These are phyloP conservation scores for Orychophragmus violaceus DNA, from an alignment of 345 rosid genomes.

Conservation along the genomic window DNA sequence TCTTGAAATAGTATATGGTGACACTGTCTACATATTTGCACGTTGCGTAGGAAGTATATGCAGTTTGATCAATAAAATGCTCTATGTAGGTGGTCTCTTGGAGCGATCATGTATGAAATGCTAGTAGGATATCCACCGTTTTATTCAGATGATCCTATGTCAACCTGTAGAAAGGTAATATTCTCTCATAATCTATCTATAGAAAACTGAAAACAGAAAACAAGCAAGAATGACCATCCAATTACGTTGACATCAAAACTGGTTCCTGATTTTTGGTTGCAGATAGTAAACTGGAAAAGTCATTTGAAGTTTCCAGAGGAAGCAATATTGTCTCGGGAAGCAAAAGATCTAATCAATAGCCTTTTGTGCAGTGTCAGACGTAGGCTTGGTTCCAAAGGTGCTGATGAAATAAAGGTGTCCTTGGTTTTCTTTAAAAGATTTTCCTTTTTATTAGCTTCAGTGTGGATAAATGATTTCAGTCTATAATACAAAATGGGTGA, in stretches of 20 bases:
- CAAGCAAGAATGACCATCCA: background rate
- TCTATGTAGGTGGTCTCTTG: conserved; percentile 93
- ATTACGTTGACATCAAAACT: background rate
- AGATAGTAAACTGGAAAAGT: conserved; percentile 96
- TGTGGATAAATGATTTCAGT: background rate
- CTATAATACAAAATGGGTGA: background rate
- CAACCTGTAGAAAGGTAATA: conserved; percentile 87
- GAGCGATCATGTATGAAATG: conserved; percentile 98
- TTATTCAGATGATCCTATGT: conserved; percentile 97
- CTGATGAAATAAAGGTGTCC: conserved; percentile 91
- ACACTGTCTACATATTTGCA: background rate
- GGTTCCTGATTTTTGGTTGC: conserved; percentile 15
- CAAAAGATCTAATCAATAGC: conserved; percentile 72
- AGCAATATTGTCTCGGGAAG: conserved; percentile 71
- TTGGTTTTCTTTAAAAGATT: background rate
- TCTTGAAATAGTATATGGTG: background rate
- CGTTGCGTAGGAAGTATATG: background rate
- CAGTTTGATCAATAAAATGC: conserved; percentile 19
- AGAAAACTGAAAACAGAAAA: background rate
- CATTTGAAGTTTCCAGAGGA: conserved; percentile 97
- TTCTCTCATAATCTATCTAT: background rate
- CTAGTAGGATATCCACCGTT: conserved; percentile 95
- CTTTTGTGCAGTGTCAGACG: conserved; percentile 81
- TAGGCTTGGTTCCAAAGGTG: conserved; percentile 85
- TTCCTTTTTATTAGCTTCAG: background rate